Base-by-base conservation (phyloP, 73 alveolate species). In the Paramecium primaurelia region DNA sequence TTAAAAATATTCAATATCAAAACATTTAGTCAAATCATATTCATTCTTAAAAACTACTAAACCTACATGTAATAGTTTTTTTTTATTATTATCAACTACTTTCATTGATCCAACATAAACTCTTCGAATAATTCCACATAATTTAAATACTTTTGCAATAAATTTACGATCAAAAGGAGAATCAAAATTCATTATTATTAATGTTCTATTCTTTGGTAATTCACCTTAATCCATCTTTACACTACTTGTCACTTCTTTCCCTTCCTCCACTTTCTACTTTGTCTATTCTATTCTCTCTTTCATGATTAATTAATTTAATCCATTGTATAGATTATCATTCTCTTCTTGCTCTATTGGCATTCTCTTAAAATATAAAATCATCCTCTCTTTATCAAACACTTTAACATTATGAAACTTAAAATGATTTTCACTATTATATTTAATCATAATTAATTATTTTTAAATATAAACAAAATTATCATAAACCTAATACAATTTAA, bases 1-100 rank as follows among this genome's bases (percentile, higher is more conserved):
- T 25, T 77, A 9, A 77, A 77, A 77, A 42, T 77, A 77, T n/a
- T 77, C 89, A 16, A 77, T 80, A 44, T 80, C 54, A 25, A 80
- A 80, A 34, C 91, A 80, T 80, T 80, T 80, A 0, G 91, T 80
- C 18, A 80, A 18, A 80, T 80, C 91, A 80, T 30, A 80, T 80
- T 80, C 77, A 26, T 80, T 80, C 28, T 80, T 80, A 22, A 44
- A 80, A 5, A 80, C 73, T 6, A 80, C 91, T 44, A 80, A 26
- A 30, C 91, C 91, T 9, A 80, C 91, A 80, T 80, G 54, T 8
- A 80, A 22, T 14, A 22, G 9, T 42, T 8, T 40, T 36, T 80
- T 80, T 28, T 80, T 44, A 9, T 80, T 42, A 37, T 45, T 60
- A 40, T 80, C 91, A 14, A 10, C 28, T 4, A 80, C 42, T 80